phyloP scores from a whole-genome alignment of 495 filamentous ascomycete genomes.

The Tetracladium setigerum region DNA sequence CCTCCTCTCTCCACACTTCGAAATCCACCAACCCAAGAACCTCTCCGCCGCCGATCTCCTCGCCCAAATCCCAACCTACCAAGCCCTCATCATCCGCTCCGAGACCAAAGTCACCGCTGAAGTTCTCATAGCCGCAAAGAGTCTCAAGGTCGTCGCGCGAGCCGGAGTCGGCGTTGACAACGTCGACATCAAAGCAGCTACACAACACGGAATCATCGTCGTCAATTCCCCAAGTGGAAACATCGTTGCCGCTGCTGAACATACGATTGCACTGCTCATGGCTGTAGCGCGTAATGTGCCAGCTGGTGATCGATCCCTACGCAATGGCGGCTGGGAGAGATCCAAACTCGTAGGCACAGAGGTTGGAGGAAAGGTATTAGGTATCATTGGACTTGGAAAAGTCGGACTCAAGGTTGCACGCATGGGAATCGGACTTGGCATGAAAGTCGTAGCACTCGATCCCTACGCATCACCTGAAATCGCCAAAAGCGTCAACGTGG shows the following conservation, averaged over 20 bases:
- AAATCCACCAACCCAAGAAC: conserved; percentile 51
- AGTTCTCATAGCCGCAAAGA: conserved; percentile 49
- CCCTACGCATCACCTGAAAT: conserved; percentile 59
- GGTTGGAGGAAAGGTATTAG: conserved; percentile 60
- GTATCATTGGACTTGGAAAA: conserved; percentile 63
- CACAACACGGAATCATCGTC: conserved; percentile 57
- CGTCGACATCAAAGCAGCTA: conserved; percentile 61
- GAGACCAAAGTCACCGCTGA: conserved; percentile 62
- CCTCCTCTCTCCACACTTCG: conserved; percentile 45
- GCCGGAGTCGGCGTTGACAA: conserved; percentile 74
- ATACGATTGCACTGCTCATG: conserved; percentile 60
- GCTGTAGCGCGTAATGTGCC: conserved; percentile 58
- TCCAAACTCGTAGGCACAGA: conserved; percentile 60
- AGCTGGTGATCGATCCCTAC: conserved; percentile 47
- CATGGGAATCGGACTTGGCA: conserved; percentile 60
- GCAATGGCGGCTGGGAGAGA: conserved; percentile 61
- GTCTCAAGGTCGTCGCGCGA: conserved; percentile 62
- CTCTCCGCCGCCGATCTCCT: conserved; percentile 49
- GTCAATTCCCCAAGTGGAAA: conserved; percentile 65
- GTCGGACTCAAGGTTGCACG: conserved; percentile 65
- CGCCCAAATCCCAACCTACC: conserved; percentile 50
- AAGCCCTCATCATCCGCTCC: conserved; percentile 62
- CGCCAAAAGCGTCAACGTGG: conserved; percentile 48
- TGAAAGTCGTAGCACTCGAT: conserved; percentile 58
- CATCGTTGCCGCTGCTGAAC: conserved; percentile 62